phyloP scores from a whole-genome alignment of 2,329 filamentous ascomycete genomes.

The Neonectria faginata region DNA sequence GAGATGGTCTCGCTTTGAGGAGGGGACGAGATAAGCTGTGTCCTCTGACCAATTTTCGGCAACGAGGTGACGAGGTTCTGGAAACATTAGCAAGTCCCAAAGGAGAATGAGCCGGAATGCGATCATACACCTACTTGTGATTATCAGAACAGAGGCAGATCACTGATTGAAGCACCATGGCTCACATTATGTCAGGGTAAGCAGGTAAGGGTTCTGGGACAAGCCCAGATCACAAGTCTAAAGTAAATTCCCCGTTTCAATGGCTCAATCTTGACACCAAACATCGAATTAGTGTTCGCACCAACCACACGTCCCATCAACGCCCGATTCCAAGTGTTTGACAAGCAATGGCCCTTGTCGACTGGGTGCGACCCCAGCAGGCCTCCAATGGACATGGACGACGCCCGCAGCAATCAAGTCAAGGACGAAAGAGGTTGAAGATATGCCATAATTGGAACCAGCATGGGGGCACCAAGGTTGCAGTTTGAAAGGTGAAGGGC shows the following conservation, averaged over 20 bases:
- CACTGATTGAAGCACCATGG: neutral
- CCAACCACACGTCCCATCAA: neutral
- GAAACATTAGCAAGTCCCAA: constrained; percentile 8
- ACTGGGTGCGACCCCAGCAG: constrained; percentile 2
- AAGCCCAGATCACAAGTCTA: neutral
- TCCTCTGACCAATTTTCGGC: neutral
- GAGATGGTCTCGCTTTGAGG: neutral
- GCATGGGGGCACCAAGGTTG: constrained; percentile 3
- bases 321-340: neutral
- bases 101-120: neutral
- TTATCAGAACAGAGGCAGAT: neutral
- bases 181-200: neutral
- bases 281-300: neutral
- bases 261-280: neutral
- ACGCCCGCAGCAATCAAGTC: constrained; percentile 15
- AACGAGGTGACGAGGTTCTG: neutral
- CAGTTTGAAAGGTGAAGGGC: too few relatives aligned
- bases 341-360: constrained; percentile 3
- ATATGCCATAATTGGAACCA: constrained; percentile 21
- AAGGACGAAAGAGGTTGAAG: constrained; percentile 1
- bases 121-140: neutral
- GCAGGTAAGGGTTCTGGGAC: neutral
- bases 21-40: constrained; percentile 1
- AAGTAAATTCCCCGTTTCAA: neutral
- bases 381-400: neutral